phyloP scores from a whole-genome alignment of 2,329 filamentous ascomycete species.

The Botrytis fabae region DNA sequence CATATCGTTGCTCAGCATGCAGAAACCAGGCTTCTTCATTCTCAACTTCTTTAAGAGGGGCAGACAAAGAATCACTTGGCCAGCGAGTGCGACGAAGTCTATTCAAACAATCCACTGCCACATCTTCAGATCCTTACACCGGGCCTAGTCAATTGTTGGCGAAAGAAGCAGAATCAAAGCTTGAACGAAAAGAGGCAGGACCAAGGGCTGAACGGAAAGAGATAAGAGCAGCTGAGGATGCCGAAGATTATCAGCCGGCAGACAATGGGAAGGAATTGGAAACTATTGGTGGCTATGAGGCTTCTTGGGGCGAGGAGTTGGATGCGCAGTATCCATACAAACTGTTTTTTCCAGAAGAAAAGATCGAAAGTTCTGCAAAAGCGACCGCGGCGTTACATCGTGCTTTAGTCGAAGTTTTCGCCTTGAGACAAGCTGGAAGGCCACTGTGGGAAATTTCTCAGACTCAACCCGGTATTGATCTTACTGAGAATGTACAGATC shows the following conservation, averaged over 20 bases:
- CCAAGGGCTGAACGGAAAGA: conserved; percentile 20
- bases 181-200: conserved; percentile 25
- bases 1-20: conserved; percentile 36
- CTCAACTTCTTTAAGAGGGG: conserved; percentile 34
- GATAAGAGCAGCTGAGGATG: conserved; percentile 24
- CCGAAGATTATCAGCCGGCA: conserved; percentile 47
- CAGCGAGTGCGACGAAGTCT: conserved; percentile 50
- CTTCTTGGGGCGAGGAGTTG: conserved; percentile 44
- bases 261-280: conserved; percentile 54
- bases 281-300: conserved; percentile 52
- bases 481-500: conserved; percentile 37
- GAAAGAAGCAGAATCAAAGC: conserved; percentile 28
- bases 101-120: conserved; percentile 53
- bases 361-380: conserved; percentile 41
- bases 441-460: conserved; percentile 31
- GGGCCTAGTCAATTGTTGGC: conserved; percentile 37
- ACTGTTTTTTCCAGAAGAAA: conserved; percentile 45
- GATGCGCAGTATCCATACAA: conserved; percentile 44
- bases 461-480: conserved; percentile 25
- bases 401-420: conserved; percentile 56
- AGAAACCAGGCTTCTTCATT: conserved; percentile 35
- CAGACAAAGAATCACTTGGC: conserved; percentile 41
- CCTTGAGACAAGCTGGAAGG: conserved; percentile 48
- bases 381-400: conserved; percentile 51
- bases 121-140: conserved; percentile 50